A percentile compares a stretch with the other conserved stretches of the same genome.
Evolutionary conservation across 2,329 filamentous ascomycete genomes (phyloP).

Genomic region (Dryadomyces quercivorus): DNA sequence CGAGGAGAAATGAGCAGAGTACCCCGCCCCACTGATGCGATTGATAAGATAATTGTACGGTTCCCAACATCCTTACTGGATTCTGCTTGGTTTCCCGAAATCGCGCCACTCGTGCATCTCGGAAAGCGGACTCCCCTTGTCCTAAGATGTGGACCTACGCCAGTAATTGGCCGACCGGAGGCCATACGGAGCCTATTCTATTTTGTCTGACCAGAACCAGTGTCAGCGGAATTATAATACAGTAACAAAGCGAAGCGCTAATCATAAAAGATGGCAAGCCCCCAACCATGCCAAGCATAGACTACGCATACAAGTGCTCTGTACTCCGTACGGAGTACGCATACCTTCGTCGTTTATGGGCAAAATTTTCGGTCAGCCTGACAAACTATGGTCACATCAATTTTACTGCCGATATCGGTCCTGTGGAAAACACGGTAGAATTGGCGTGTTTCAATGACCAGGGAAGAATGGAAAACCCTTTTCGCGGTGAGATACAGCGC

Average conservation of each 20-base stretch:
- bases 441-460: neutral
- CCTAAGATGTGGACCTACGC: neutral
- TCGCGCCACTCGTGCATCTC: conserved; percentile 10
- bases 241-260: neutral
- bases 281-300: no score
- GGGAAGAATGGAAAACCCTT: no score
- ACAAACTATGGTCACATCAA: neutral
- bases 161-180: conserved; percentile 4
- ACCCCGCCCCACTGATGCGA: conserved; percentile 11
- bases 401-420: neutral
- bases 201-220: conserved; percentile 9
- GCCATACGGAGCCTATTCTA: conserved; percentile 1
- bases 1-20: conserved; percentile 2
- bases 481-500: neutral
- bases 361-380: neutral
- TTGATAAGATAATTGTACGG: conserved; percentile 18
- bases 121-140: neutral
- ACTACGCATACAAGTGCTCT: neutral
- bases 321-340: no score
- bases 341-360: no score
- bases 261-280: neutral
- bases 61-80: neutral
- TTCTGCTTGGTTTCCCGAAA: conserved; percentile 2
- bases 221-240: conserved; percentile 11
- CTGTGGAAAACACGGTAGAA: neutral